Evolutionary conservation across 495 filamentous ascomycete genomes (phyloP), one percentile per base, ranked within the genome.

Genomic region (Aspergillus leporis): DNA sequence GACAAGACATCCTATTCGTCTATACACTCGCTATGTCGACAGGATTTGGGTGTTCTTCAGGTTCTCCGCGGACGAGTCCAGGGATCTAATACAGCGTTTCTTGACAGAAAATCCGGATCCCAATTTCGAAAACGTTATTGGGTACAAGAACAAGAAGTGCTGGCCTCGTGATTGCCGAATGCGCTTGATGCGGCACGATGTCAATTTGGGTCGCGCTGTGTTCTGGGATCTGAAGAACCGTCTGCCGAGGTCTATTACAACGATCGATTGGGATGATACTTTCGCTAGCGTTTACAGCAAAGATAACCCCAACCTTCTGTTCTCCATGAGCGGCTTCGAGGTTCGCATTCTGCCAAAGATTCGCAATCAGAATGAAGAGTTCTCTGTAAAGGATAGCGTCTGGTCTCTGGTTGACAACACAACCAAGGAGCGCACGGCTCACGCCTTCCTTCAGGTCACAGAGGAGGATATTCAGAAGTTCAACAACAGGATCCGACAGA

Each of bases 161-260:
- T 99, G 95, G 95, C 95, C 95, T 18, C 85, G 95, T 53, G 95
- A 99, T 70, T 96, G 92, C 10, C 83, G 95, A 25, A 99, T 99
- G 95, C 86, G 95, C 25, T 75, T 99, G 63, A 99, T 99, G 95
- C 87, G 95, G 62, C 95, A 99, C 72, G 95, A 99, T 80, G 95
- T 99, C 60, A 98, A 99, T 66, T 87, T 99, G 55, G 95, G 95
- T 9, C 87, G 95, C 63, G 95, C 95, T 60, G 95, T 98, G 13
- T 99, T 99, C 77, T 99, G 95, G 94, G 94, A 99, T 69, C 70
- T 99, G 73, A 99, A 99, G 82, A 98, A 99, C 73, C 83, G 95
- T 16, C 81, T 99, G 48, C 95, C 95, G 16, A 82, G 95, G 59
- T 96, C 92, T 22, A 86, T 99, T 43, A 98, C 95, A 0, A 98